Evolutionary conservation across 202 grass and related monocot species (phyloP).

Genomic region (Dendrocalamus latiflorus): DNA sequence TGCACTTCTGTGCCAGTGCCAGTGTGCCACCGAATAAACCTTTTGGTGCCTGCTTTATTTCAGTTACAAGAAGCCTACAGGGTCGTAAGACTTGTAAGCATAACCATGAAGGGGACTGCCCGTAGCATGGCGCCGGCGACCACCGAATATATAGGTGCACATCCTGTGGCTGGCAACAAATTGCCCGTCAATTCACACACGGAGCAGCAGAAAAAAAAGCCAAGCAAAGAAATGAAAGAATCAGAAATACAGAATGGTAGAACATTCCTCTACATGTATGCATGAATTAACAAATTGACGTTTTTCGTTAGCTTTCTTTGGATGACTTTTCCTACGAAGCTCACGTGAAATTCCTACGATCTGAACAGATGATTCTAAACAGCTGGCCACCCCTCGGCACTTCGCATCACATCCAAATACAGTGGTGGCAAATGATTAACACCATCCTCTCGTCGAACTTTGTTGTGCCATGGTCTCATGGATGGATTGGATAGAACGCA

Average conservation of each 20-base stretch:
- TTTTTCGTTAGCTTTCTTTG: not conserved
- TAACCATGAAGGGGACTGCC: slow-evolving; percentile 14
- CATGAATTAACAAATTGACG: too few species aligned
- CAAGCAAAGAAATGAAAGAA: not conserved
- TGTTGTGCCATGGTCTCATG: not conserved
- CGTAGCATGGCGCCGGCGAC: slow-evolving; percentile 15
- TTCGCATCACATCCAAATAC: not conserved
- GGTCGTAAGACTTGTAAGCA: not conserved
- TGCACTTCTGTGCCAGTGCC: not conserved
- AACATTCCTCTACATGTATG: not conserved
- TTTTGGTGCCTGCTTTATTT: not conserved
- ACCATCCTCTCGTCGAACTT: not conserved
- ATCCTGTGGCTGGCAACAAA: not conserved
- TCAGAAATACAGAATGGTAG: not conserved
- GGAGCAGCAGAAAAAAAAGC: not conserved
- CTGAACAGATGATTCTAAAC: not conserved
- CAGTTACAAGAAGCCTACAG: not conserved
- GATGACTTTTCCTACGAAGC: not conserved
- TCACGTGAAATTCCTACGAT: not conserved
- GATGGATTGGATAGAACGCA: not conserved
- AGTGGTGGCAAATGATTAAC: not conserved
- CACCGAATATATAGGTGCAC: slow-evolving; percentile 20
- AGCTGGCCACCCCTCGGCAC: not conserved
- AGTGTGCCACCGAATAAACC: slow-evolving; percentile 4
- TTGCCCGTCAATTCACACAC: slow-evolving; percentile 27